These are phyloP conservation scores for Globisporangium sylvaticum DNA, from an alignment of 352 stramenopile species.

Conservation along the genomic window DNA sequence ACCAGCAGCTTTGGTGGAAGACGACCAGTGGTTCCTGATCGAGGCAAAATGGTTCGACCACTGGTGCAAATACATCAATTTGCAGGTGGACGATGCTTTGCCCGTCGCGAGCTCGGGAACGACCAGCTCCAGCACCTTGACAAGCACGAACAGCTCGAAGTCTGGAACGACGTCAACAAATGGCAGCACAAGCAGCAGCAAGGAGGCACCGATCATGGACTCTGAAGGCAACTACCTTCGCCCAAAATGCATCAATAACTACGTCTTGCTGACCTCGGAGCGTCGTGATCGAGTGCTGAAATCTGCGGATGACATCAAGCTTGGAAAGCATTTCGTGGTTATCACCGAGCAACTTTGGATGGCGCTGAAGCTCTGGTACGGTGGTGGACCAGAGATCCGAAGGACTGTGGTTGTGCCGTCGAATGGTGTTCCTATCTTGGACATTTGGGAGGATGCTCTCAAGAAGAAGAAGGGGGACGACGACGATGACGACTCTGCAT, in stretches of 20 bases:
- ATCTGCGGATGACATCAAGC: slow-evolving; percentile 67
- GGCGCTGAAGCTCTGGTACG: slow-evolving; percentile 90
- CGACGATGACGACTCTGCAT: slow-evolving; percentile 40
- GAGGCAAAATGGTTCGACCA: slow-evolving; percentile 85
- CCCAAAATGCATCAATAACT: slow-evolving; percentile 85
- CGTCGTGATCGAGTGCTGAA: slow-evolving; percentile 68
- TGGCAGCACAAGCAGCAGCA: slow-evolving; percentile 28
- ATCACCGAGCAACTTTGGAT: slow-evolving; percentile 88
- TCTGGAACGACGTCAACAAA: slow-evolving; percentile 21
- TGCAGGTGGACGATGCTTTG: slow-evolving; percentile 29
- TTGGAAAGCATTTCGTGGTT: slow-evolving; percentile 82
- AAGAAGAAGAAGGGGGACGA: slow-evolving; percentile 63
- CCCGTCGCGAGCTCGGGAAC: slow-evolving; percentile 30
- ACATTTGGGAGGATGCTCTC: slow-evolving; percentile 73
- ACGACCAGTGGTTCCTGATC: slow-evolving; percentile 81
- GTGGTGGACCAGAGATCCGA: slow-evolving; percentile 83
- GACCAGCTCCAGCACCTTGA: slow-evolving; percentile 14
- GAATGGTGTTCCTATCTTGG: slow-evolving; percentile 56
- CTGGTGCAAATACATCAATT: slow-evolving; percentile 77
- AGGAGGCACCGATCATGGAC: slow-evolving; percentile 72
- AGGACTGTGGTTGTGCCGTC: slow-evolving; percentile 71
- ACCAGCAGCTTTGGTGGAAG: slow-evolving; percentile 57
- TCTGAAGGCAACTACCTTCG: slow-evolving; percentile 76
- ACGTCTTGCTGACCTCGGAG: slow-evolving; percentile 63
- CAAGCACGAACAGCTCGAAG: slow-evolving; percentile 10